A percentile compares a stretch with the other conserved stretches of the same genome.
phyloP scores from a whole-genome alignment of 1,139 yeast genomes.

The Yamadazyma trypodendri region DNA sequence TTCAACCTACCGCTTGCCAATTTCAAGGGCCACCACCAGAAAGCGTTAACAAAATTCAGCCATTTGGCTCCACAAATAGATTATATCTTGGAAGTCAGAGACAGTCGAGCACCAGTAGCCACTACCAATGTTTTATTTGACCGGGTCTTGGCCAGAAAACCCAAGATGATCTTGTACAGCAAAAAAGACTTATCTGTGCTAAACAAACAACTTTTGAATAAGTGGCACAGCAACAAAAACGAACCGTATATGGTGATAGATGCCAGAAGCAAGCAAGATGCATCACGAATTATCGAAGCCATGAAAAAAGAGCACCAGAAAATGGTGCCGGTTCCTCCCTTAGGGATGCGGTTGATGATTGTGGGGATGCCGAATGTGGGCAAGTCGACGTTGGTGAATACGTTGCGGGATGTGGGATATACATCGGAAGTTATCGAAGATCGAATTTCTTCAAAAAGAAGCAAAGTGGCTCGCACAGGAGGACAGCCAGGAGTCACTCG shows the following conservation, averaged over 20 bases:
- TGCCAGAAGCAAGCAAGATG: constrained; percentile 53
- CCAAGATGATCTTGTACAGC: constrained; percentile 63
- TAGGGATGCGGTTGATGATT: constrained; percentile 74
- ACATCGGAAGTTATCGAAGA: constrained; percentile 12
- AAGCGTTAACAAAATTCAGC: constrained; percentile 69
- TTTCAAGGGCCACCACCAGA: constrained; percentile 89
- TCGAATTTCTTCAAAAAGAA: constrained; percentile 33
- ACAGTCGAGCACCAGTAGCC: constrained; percentile 83
- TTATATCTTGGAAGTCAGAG: constrained; percentile 79
- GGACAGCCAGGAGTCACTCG: constrained; percentile 91
- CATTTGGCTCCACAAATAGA: constrained; percentile 80
- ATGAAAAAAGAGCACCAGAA: constrained; percentile 43
- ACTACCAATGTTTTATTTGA: constrained; percentile 83
- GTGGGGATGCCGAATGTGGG: constrained; percentile 99
- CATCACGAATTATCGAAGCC: constrained; percentile 46
- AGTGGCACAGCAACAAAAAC: constrained; percentile 52
- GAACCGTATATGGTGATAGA: constrained; percentile 64
- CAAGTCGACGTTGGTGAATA: constrained; percentile 84
- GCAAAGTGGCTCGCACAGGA: constrained; percentile 82
- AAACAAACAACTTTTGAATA: constrained; percentile 32
- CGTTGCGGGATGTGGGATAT: constrained; percentile 59
- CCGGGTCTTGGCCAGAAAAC: constrained; percentile 57
- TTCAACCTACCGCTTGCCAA: constrained; percentile 71
- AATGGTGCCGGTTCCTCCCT: constrained; percentile 70
- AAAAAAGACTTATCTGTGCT: constrained; percentile 56